Percentiles rank a stretch among this genome's conserved stretches.
phyloP scores from a whole-genome alignment of 1,284 basidiomycete genomes.

The Trametes sp. region DNA sequence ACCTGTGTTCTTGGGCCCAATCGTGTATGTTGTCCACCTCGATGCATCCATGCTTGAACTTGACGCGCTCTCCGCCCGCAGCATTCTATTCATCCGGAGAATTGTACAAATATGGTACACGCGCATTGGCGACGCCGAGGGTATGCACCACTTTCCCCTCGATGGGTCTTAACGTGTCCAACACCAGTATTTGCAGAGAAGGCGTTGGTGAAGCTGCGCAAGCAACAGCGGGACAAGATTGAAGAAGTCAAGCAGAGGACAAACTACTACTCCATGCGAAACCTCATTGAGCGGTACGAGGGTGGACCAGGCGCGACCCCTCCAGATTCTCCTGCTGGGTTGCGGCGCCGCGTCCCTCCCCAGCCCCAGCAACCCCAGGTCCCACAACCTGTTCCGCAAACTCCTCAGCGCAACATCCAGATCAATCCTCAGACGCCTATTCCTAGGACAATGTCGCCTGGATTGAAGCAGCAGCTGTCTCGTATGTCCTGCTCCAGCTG shows the following conservation, averaged over 20 bases:
- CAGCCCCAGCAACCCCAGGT: slow-evolving; percentile 24
- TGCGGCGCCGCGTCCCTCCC: slow-evolving; percentile 40
- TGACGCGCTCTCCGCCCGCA: slow-evolving; percentile 41
- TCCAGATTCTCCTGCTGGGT: slow-evolving; percentile 37
- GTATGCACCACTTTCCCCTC: slow-evolving; percentile 52
- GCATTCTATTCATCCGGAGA: slow-evolving; percentile 84
- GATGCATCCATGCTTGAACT: slow-evolving; percentile 11
- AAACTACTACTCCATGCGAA: slow-evolving; percentile 92
- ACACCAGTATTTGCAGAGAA: slow-evolving; percentile 64
- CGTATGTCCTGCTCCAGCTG: slow-evolving; percentile 36
- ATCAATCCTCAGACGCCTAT: slow-evolving; percentile 33
- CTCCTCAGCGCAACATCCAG: slow-evolving; percentile 37
- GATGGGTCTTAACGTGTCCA: too few species aligned
- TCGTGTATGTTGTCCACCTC: slow-evolving; percentile 65
- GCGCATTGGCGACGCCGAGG: slow-evolving; percentile 86
- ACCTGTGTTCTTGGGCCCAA: slow-evolving; percentile 76
- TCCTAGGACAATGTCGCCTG: slow-evolving; percentile 35
- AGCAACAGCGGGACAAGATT: slow-evolving; percentile 85
- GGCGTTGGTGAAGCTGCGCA: slow-evolving; percentile 77
- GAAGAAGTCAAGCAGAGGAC: slow-evolving; percentile 98
- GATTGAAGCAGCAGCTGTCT: slow-evolving; percentile 47
- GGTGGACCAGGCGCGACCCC: slow-evolving; percentile 51
- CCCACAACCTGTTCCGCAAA: slow-evolving; percentile 28
- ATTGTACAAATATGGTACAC: slow-evolving; percentile 90
- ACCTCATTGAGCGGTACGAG: slow-evolving; percentile 92